Percentiles rank a stretch among this genome's conserved stretches.
phyloP scores from a whole-genome alignment of 345 rosid species.

The Mallotus nudiflorus region DNA sequence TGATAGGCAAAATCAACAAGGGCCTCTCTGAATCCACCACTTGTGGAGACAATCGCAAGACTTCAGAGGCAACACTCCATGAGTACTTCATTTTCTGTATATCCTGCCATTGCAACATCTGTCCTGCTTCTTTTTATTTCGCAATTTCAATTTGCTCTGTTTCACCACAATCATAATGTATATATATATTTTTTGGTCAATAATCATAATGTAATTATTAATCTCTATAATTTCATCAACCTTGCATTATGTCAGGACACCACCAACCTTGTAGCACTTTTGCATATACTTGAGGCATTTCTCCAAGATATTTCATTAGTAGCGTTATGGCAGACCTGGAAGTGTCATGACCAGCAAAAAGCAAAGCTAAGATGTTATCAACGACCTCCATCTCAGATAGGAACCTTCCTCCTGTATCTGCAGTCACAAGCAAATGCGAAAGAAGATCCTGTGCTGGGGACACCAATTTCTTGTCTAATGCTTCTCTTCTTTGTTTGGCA shows the following conservation, averaged over 20 bases:
- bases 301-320: too few relatives aligned
- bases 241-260: too few relatives aligned
- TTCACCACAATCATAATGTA: too few relatives aligned
- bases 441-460: neutral
- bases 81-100: conserved; percentile 7
- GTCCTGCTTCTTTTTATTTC: neutral
- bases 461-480: neutral
- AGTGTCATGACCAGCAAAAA: too few relatives aligned
- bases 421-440: too few relatives aligned
- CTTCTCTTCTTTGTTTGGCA: conserved; percentile 4
- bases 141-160: conserved; percentile 10
- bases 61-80: conserved; percentile 10
- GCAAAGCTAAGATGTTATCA: too few relatives aligned
- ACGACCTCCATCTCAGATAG: too few relatives aligned
- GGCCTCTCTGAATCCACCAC: conserved; percentile 2
- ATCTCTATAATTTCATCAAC: too few relatives aligned
- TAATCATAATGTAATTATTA: too few relatives aligned
- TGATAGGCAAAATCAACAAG: neutral
- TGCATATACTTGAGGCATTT: conserved; percentile 27
- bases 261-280: conserved; percentile 29
- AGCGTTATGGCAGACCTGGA: too few relatives aligned
- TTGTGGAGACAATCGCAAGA: neutral
- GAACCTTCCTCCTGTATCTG: too few relatives aligned
- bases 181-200: too few relatives aligned
- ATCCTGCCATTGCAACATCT: conserved; percentile 5